Base-by-base conservation (phyloP, 2,329 filamentous ascomycete genomes). In the Lachnellula cervina region DNA sequence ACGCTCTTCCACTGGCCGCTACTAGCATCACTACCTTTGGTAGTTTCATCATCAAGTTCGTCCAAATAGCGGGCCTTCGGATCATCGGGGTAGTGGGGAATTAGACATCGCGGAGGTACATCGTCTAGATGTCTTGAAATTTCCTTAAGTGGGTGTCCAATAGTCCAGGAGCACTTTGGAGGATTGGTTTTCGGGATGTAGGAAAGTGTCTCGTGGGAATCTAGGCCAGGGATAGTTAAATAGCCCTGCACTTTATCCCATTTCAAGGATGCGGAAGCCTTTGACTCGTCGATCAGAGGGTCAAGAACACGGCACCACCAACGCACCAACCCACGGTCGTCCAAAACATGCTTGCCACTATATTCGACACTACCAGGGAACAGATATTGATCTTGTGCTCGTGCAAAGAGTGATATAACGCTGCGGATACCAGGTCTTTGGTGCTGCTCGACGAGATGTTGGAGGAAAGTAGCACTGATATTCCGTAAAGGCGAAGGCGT, bases 261-360 rank as follows among this genome's bases (percentile, higher is more conserved):
- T 53, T 58, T 51, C 49, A 59, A 44, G 19, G 52, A 13, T 4
- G 43, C 14, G 0, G 38, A 35, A 5, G 9, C 48, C 14, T 48
- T 51, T 16, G 58, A 69, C 65, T 60, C 63, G 68, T 72, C 61
- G 69, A 78, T 68, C 67, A 97, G 76, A 0, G 89, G 88, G 67
- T 97, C 87, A 13, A 97, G 74, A 11, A 93, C 89, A 16, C 83
- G 86, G 68, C 91, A 96, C 94, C 94, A 99, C 94, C 94, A 99
- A 66, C 87, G 90, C 19, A 99, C 89, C 51, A 99, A 76, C 0
- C 89, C 90, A 34, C 91, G 80, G 66, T 99, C 94, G 65, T 96
- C 90, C 8, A 97, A 76, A 0, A 99, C 87, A 74, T 99, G 94
- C 69, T 99, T 99, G 2, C 82, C 82, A 17, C 74, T 72, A 69